Evolutionary conservation across 306 rosid species (phyloP).

Genomic region (Begonia loranthoides): DNA sequence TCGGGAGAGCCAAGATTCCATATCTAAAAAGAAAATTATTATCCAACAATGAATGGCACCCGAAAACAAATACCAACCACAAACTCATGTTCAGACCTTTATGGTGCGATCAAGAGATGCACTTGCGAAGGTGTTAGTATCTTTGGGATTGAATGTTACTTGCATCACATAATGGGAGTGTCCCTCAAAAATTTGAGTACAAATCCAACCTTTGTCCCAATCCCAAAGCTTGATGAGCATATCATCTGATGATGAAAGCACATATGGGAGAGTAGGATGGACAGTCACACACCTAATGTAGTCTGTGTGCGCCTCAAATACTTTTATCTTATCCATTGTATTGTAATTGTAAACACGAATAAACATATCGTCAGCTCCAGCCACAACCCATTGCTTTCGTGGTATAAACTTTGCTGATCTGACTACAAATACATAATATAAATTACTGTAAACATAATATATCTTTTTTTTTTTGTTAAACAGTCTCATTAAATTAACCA

Average conservation of each 20-base stretch:
- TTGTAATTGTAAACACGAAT: conserved; percentile 97
- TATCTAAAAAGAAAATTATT: conserved; percentile 38
- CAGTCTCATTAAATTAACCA: not conserved
- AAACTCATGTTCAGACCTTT: conserved; percentile 43
- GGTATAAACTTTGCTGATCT: conserved; percentile 98
- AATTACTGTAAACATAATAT: too few species aligned
- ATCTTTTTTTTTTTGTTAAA: too few species aligned
- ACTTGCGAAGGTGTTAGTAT: conserved; percentile 97
- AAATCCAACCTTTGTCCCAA: conserved; percentile 99
- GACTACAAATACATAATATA: conserved; percentile 46
- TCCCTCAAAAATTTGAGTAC: conserved; percentile 98
- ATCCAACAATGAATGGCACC: not conserved
- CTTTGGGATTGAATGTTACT: conserved; percentile 98
- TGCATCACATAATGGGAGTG: conserved; percentile 99
- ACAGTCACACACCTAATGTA: conserved; percentile 98
- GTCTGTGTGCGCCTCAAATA: conserved; percentile 96
- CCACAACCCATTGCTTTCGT: conserved; percentile 97
- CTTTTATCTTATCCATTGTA: conserved; percentile 96
- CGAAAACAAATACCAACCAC: conserved; percentile 6
- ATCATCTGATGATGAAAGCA: conserved; percentile 95
- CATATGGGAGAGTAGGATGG: conserved; percentile 94
- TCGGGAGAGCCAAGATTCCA: conserved; percentile 99
- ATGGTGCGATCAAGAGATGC: conserved; percentile 99
- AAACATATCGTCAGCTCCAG: conserved; percentile 97
- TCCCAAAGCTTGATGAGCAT: conserved; percentile 99